A percentile compares a stretch with the other conserved stretches of the same genome.
These are phyloP conservation scores for Colletotrichum graminicola DNA, from an alignment of 2,329 filamentous ascomycete genomes.

Conservation along the genomic window DNA sequence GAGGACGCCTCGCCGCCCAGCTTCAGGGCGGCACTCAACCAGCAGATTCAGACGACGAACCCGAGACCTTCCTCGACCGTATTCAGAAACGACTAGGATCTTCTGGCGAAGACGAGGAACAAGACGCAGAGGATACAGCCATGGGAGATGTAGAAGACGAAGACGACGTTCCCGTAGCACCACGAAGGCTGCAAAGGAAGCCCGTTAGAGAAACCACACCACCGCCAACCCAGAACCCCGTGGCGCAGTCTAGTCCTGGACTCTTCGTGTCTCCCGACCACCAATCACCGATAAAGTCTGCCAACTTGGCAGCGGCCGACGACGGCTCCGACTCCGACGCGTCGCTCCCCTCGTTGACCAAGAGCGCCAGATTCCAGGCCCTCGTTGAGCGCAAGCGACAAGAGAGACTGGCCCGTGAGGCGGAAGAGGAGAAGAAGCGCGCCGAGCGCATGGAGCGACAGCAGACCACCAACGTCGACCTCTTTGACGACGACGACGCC, in stretches of 20 bases:
- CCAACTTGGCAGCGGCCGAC: constrained; percentile 43
- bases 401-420: constrained; percentile 77
- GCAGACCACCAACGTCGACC: constrained; percentile 53
- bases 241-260: constrained; percentile 54
- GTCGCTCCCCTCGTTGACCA: constrained; percentile 61
- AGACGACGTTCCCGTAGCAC: constrained; percentile 55
- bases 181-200: constrained; percentile 56
- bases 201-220: constrained; percentile 51
- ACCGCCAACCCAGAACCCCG: constrained; percentile 47
- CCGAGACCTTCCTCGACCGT: constrained; percentile 56
- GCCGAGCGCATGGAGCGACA: constrained; percentile 57
- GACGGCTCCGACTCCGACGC: constrained; percentile 59
- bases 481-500: constrained; percentile 59
- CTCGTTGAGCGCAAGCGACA: constrained; percentile 80
- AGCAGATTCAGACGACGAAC: constrained; percentile 43
- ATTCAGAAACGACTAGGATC: constrained; percentile 58
- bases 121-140: constrained; percentile 49
- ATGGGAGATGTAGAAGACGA: constrained; percentile 52
- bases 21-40: constrained; percentile 62
- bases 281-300: constrained; percentile 48
- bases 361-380: constrained; percentile 75
- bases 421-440: constrained; percentile 63
- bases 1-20: constrained; percentile 73
- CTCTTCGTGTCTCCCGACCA: constrained; percentile 68
- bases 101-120: constrained; percentile 44